Percentiles rank a stretch among this genome's conserved stretches.
Evolutionary conservation across 805 yeast genomes (phyloP).

Genomic region (Metschnikowia baotianmanensis): DNA sequence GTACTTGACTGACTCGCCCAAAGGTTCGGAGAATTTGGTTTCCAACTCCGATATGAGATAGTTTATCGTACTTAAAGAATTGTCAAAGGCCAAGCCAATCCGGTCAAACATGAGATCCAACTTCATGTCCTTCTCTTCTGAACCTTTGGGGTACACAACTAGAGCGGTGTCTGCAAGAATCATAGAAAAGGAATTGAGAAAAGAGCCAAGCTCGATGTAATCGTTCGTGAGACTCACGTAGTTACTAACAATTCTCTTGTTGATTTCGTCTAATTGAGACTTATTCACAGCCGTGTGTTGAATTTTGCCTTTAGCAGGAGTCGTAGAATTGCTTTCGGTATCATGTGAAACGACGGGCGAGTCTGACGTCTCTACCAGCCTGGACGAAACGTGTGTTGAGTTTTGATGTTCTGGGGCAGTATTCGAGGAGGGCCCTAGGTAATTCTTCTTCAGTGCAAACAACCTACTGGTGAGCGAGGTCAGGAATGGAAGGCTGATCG

Average conservation of each 20-base stretch:
- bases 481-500: constrained; percentile 31
- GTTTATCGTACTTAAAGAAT: constrained; percentile 52
- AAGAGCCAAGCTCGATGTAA: constrained; percentile 70
- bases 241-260: constrained; percentile 52
- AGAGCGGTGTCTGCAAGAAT: constrained; percentile 35
- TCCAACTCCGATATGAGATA: constrained; percentile 51
- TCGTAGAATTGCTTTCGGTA: constrained; percentile 9
- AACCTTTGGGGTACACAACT: constrained; percentile 20
- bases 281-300: constrained; percentile 14
- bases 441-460: constrained; percentile 2
- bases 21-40: constrained; percentile 62
- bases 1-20: constrained; percentile 69
- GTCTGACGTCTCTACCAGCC: constrained; percentile 19
- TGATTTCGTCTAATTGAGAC: constrained; percentile 54
- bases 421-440: not conserved
- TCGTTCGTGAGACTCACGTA: constrained; percentile 61
- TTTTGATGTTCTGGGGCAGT: constrained; percentile 21
- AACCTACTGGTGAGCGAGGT: constrained; percentile 20
- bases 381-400: constrained; percentile 11
- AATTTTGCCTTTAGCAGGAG: constrained; percentile 17
- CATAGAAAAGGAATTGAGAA: constrained; percentile 52
- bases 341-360: constrained; percentile 15
- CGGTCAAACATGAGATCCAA: constrained; percentile 54
- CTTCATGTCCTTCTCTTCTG: constrained; percentile 26
- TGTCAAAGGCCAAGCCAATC: constrained; percentile 84